Base-by-base conservation (phyloP, 2,329 filamentous ascomycete species). In the Aureobasidium sp. region DNA sequence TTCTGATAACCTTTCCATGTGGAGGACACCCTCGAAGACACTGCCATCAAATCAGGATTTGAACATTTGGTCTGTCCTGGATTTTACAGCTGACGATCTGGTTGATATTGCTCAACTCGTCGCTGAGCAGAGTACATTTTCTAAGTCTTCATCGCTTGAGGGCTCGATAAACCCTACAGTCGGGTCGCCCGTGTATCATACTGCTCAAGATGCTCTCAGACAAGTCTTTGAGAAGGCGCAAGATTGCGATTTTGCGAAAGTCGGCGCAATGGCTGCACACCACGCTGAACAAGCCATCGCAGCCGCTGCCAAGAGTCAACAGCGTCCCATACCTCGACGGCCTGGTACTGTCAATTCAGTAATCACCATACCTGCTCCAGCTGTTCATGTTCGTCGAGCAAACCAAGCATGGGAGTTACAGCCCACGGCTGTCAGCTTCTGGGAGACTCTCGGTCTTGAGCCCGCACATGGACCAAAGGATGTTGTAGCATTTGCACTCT, bases 371-470 rank as follows among this genome's bases (percentile, higher is more conserved):
- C 81, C 83, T 1, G 78, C 85, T 0, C 89, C 90, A 1, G 86
- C 89, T 68, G 76, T 94, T 41, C 86, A 90, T 66, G 78, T 95
- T 11, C 86, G 86, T 53, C 81, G 90, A 59, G 83, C 85, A 25
- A 87, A 91, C 41, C 80, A 81, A 1, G 83, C 82, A 52, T 81
- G 91, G 61, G 90, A 91, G 11, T 78, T 95, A 41, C 77, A 93
- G 27, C 88, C 90, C 2, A 83, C 89, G 0, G 87, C 89, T 0
- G 77, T 93, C 25, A 77, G 81, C 1, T 96, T 94, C 69, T 95
- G 90, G 91, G 90, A 94, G 69, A 86, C 86, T 50, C 76, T 95
- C 21, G 88, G 89, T 0, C 79, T 96, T 1, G 84, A 84, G 1
- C 90, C 90, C 3, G 83, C 84, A 8, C 84, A 84, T 63, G 88